Conservation (phyloP, 2,329 filamentous ascomycete genomes). For the Ilyonectria mors-panacis region DNA sequence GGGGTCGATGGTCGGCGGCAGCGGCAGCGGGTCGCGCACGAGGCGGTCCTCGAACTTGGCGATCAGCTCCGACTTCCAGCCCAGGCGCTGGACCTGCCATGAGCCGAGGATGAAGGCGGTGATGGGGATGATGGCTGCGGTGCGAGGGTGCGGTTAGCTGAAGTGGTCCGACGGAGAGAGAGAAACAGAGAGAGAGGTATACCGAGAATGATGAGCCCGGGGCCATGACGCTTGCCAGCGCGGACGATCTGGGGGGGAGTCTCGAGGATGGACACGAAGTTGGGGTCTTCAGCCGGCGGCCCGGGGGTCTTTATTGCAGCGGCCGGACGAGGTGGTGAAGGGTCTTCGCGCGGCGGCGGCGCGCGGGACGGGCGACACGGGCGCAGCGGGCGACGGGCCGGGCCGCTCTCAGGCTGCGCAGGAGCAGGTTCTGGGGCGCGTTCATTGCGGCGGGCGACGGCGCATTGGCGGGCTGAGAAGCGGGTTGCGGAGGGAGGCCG, state of each 20-base stretch:
- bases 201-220: conserved; percentile 85
- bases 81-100: conserved; percentile 94
- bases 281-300: conserved; percentile 78
- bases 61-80: conserved; percentile 94
- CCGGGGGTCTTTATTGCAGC: conserved; percentile 42
- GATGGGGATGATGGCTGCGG: conserved; percentile 83
- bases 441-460: conserved; percentile 45
- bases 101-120: conserved; percentile 92
- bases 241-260: conserved; percentile 86
- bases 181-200: conserved; percentile 35
- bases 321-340: conserved; percentile 40
- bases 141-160: background rate
- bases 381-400: conserved; percentile 28
- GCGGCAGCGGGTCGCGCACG: conserved; percentile 85
- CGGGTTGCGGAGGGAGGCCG: background rate
- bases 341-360: conserved; percentile 29
- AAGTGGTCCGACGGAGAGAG: conserved; percentile 1
- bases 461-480: background rate
- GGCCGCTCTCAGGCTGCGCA: conserved; percentile 45
- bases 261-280: conserved; percentile 89
- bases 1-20: conserved; percentile 88
- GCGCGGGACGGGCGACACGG: conserved; percentile 21
- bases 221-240: conserved; percentile 79
- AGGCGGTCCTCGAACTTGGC: conserved; percentile 94
- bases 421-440: conserved; percentile 44